A percentile compares a stretch with the other conserved stretches of the same genome.
phyloP scores from a whole-genome alignment of 495 filamentous ascomycete species.

The Tetracladium setigerum region DNA sequence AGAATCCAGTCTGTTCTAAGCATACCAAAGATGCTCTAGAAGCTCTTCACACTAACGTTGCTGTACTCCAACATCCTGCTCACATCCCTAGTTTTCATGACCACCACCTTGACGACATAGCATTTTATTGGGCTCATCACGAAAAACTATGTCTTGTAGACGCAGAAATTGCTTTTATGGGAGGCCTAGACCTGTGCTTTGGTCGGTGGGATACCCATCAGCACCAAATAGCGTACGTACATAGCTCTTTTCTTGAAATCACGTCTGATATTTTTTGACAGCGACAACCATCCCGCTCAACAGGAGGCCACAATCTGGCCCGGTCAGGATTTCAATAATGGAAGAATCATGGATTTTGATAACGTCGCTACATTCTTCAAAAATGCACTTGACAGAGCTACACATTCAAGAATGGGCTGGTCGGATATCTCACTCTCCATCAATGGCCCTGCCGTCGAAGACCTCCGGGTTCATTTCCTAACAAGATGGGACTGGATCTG shows the following conservation, averaged over 20 bases:
- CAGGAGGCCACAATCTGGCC: conserved; percentile 70
- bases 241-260: conserved; percentile 61
- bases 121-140: conserved; percentile 89
- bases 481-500: conserved; percentile 91
- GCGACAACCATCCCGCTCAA: too few relatives aligned
- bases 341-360: conserved; percentile 74
- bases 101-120: conserved; percentile 49
- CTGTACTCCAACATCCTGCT: conserved; percentile 84
- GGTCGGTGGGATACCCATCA: conserved; percentile 52
- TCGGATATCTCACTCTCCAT: conserved; percentile 77
- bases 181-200: conserved; percentile 60
- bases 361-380: conserved; percentile 75
- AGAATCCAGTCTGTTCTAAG: conserved; percentile 13
- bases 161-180: conserved; percentile 76
- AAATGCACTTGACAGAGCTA: conserved; percentile 74
- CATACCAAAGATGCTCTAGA: conserved; percentile 82
- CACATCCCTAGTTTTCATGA: conserved; percentile 66
- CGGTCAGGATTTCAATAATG: conserved; percentile 84
- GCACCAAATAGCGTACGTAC: conserved; percentile 84
- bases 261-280: conserved; percentile 77
- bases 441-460: conserved; percentile 67
- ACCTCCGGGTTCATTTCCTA: conserved; percentile 67
- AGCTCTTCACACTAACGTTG: conserved; percentile 68
- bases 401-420: conserved; percentile 84
- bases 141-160: conserved; percentile 85